Percentiles rank a stretch among this genome's conserved stretches.
These are phyloP conservation scores for Suillus weaverae DNA, from an alignment of 768 basidiomycete genomes.

Conservation along the genomic window DNA sequence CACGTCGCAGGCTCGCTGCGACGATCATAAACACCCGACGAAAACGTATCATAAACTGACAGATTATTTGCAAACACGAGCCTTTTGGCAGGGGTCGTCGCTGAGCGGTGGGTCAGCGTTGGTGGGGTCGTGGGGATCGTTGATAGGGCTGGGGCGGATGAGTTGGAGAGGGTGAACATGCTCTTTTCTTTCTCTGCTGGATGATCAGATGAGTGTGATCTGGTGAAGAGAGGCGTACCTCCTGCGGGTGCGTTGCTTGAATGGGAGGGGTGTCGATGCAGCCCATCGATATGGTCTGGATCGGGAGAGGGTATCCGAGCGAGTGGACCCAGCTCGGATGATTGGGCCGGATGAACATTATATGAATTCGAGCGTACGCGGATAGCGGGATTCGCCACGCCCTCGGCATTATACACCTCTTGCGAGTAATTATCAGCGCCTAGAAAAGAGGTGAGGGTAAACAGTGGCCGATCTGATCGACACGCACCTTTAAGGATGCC, in stretches of 20 bases:
- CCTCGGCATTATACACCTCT: constrained; percentile 49
- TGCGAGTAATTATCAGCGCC: constrained; percentile 74
- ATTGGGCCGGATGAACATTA: constrained; percentile 47
- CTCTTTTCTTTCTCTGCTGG: constrained; percentile 38
- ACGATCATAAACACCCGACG: constrained; percentile 86
- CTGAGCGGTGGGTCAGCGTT: constrained; percentile 67
- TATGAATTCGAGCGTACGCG: constrained; percentile 86
- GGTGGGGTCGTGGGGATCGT: constrained; percentile 48
- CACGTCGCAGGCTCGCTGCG: constrained; percentile 96
- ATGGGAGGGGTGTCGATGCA: constrained; percentile 67
- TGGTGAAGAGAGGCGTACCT: constrained; percentile 14
- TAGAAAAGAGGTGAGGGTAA: constrained; percentile 25
- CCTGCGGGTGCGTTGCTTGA: constrained; percentile 32
- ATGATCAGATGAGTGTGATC: constrained; percentile 37
- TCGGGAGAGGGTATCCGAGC: constrained; percentile 82
- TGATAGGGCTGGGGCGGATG: constrained; percentile 86
- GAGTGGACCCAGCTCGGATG: constrained; percentile 67
- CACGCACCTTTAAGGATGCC: constrained; percentile 81
- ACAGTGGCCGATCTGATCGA: background rate
- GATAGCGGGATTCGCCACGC: constrained; percentile 35
- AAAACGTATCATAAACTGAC: constrained; percentile 97
- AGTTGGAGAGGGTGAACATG: constrained; percentile 83
- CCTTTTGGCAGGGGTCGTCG: constrained; percentile 67
- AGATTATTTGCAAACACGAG: constrained; percentile 89
- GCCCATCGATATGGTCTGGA: constrained; percentile 85